phyloP scores from a whole-genome alignment of 2,329 filamentous ascomycete species.

The Fusarium drepaniforme region DNA sequence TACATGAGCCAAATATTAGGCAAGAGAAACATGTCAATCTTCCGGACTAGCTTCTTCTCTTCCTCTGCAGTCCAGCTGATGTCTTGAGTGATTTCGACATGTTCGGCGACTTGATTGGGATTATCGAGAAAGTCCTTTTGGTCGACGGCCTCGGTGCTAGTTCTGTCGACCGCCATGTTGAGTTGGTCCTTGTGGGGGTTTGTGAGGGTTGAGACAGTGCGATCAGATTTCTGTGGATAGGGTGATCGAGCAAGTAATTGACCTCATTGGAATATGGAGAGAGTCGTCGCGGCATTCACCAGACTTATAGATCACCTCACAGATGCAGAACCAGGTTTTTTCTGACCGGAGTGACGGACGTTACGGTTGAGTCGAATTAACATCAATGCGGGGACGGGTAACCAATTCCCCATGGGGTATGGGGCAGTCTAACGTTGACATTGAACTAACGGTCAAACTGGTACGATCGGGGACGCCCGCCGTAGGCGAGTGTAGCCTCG shows the following conservation, averaged over 20 bases:
- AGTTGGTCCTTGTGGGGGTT: not conserved
- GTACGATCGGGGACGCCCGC: not conserved
- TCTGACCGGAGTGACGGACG: not conserved
- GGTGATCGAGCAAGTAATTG: not conserved
- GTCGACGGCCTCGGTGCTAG: not conserved
- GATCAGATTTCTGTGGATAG: not conserved
- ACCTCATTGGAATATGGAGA: not conserved
- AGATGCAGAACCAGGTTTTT: not conserved
- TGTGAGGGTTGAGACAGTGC: not conserved
- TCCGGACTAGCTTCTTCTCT: conserved; percentile 50
- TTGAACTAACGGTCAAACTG: not conserved
- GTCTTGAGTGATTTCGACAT: conserved; percentile 9
- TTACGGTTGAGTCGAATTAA: not conserved
- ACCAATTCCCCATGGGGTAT: not conserved
- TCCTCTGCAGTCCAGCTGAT: conserved; percentile 37
- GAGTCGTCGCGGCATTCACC: not conserved
- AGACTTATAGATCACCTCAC: not conserved
- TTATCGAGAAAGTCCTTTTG: conserved; percentile 6
- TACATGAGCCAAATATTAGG: conserved; percentile 71
- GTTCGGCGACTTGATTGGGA: conserved; percentile 29
- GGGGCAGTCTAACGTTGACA: not conserved
- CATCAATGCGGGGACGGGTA: not conserved
- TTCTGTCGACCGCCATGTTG: not conserved
- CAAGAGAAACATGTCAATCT: conserved; percentile 55
- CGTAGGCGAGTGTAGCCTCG: not conserved